These are phyloP conservation scores for Ceratocystis lukuohia DNA, from an alignment of 2,329 filamentous ascomycete genomes.

Conservation along the genomic window DNA sequence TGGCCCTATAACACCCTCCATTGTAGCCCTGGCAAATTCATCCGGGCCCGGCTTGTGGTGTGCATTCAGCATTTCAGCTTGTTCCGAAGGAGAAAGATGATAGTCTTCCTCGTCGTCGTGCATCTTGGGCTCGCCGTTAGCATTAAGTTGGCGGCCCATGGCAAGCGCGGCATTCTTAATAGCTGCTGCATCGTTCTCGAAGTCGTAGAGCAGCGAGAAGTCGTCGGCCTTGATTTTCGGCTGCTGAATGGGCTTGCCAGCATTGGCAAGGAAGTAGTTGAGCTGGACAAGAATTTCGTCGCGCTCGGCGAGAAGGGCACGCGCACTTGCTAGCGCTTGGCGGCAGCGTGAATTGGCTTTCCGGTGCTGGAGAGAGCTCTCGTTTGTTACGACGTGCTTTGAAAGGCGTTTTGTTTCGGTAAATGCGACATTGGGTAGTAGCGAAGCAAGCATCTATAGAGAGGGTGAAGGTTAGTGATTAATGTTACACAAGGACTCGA, in stretches of 20 bases:
- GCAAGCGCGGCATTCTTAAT: constrained; percentile 1
- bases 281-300: constrained; percentile 25
- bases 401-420: constrained; percentile 29
- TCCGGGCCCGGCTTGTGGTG: background rate
- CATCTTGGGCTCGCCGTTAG: constrained; percentile 6
- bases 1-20: background rate
- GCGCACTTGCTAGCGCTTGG: constrained; percentile 21
- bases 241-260: background rate
- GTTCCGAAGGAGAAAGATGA: background rate
- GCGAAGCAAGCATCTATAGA: constrained; percentile 27
- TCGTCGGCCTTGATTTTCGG: background rate
- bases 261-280: constrained; percentile 22
- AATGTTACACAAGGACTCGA: constrained; percentile 10
- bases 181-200: background rate
- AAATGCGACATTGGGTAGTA: constrained; percentile 27
- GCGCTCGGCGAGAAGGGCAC: constrained; percentile 23
- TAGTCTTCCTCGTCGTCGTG: constrained; percentile 4
- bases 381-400: constrained; percentile 28
- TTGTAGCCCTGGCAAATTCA: background rate
- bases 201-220: constrained; percentile 1
- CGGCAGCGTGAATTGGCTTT: constrained; percentile 22
- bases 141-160: constrained; percentile 2
- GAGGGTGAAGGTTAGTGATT: background rate
- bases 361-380: constrained; percentile 23
- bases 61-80: background rate